Evolutionary conservation across 2,329 filamentous ascomycete species (phyloP), one percentile per base, ranked within the genome.

Genomic region (Ploettnerulaceae sp.): DNA sequence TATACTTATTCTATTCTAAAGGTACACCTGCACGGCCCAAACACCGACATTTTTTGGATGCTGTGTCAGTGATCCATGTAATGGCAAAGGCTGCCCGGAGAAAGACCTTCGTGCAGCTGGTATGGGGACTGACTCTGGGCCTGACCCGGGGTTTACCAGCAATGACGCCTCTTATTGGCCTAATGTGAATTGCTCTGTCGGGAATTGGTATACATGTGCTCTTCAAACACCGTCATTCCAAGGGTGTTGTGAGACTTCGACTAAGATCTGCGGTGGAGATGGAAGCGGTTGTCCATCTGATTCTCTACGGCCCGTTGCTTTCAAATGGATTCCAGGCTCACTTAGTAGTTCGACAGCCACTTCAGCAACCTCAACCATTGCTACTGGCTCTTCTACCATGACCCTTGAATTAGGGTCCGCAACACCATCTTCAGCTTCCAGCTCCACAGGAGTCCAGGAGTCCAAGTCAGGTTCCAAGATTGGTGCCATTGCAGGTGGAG

Each of bases 11-110:
- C 5, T 5, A 9, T 7, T 1, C 3, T n/a, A 2, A n/a, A 52
- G 46, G 49, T 55, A 51, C 31, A 49, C 45, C n/a, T 55, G 51
- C 20, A 44, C 38, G 26, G 39, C 38, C n/a, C 45, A 56, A 42
- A 48, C 2, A 2, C 49, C 49, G 8, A 56, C 33, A 2, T 56
- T 56, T 12, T 18, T 56, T 4, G 54, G 54, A 28, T 56, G 52
- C 28, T 56, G 54, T 20, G 48, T 25, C 2, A 47, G 44, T 9
- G 32, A 56, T 35, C 52, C 52, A 22, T 56, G 54, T 46, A 49
- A 55, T 17, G 39, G 29, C 2, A 36, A 32, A 20, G 50, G 45
- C 6, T 56, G 49, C 25, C 52, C 52, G 9, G n/a, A 17, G 12
- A 8, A 11, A 12, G 39, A 55, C n/a, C 37, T 56, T 14, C 47